Evolutionary conservation across 2,329 filamentous ascomycete species (phyloP), one percentile per base, ranked within the genome.

Genomic region (Blastomyces emzantsi): DNA sequence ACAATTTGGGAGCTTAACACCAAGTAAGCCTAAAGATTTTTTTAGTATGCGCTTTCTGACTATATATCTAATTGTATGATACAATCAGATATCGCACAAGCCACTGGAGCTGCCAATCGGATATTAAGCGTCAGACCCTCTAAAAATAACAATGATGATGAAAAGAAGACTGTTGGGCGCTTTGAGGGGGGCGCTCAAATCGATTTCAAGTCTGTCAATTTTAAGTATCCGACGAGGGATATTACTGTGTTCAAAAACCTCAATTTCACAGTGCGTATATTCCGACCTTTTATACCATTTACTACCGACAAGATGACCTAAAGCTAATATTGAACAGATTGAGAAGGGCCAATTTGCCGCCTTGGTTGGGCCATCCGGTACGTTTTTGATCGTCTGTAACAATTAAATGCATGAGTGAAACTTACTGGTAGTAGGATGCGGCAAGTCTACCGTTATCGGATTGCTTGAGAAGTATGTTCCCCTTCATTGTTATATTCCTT

Each of bases 1-100:
- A 0, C 83, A 87, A 65, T 85, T 86, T 63, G 84, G 91, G 66
- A 84, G 83, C 52, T 88, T 89, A 67, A 84, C 85, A 0, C 85
- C 86, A 7, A 89, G 74, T 68, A 65, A 62, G 66, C 52, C 33
- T 57, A 28, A 22, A 36, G 30, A 61, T 36, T 9, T 33, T 8
- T 28, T 4, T 17, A 25, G 6, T 55, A 19, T 56, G 7, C 39
- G 17, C n/a, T 4, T 30, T 30, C 22, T n/a, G 9, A 9, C 19
- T 15, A 19, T 36, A 45, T 55, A 33, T 22, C 51, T 51, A 25
- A 57, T 39, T 52, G 2, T 57, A 25, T 28, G 28, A 30, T 28
- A 28, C 36, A 36, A 54, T 61, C 61, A 68, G 66, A 68, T 62
- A 71, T 78, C 43, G 75, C 75, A 0, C 75, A 77, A 61, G 76